A percentile compares a stretch with the other conserved stretches of the same genome.
These are phyloP conservation scores for Moricandia moricandioides DNA, from an alignment of 345 rosid genomes.

Conservation along the genomic window DNA sequence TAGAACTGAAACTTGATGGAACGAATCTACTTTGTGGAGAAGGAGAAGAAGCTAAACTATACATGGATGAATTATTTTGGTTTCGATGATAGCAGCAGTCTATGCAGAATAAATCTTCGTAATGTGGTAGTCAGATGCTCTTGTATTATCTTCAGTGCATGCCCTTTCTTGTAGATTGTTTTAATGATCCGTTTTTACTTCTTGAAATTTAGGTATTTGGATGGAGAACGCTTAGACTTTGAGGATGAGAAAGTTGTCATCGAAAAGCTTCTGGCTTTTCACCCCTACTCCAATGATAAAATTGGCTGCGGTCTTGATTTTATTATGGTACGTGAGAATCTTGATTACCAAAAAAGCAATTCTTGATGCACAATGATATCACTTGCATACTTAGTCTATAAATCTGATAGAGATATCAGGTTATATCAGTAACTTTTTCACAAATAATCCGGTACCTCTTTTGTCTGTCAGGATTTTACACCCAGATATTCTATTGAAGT, in stretches of 20 bases:
- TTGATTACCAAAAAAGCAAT: too few relatives aligned
- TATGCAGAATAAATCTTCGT: background rate
- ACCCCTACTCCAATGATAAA: constrained; percentile 77
- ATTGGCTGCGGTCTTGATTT: constrained; percentile 77
- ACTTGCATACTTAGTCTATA: background rate
- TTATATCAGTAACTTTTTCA: too few relatives aligned
- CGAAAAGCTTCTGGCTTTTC: constrained; percentile 70
- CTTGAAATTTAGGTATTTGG: constrained; percentile 53
- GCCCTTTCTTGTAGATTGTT: background rate
- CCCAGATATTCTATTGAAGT: too few relatives aligned
- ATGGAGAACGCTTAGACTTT: constrained; percentile 60
- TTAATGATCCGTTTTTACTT: background rate
- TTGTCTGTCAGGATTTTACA: too few relatives aligned
- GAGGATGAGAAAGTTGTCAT: constrained; percentile 61
- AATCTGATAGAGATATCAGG: too few relatives aligned
- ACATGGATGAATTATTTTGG: too few relatives aligned
- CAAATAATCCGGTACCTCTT: too few relatives aligned
- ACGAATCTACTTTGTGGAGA: background rate
- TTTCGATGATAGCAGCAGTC: too few relatives aligned
- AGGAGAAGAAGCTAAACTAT: too few relatives aligned
- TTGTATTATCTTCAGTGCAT: background rate
- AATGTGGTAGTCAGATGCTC: background rate
- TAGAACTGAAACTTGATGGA: background rate
- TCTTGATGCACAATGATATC: background rate
- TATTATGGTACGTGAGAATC: constrained; percentile 55